Percentiles rank a stretch among this genome's conserved stretches.
Conservation (phyloP, 164 flowering plant species). For the Magnolia changhungtana region DNA sequence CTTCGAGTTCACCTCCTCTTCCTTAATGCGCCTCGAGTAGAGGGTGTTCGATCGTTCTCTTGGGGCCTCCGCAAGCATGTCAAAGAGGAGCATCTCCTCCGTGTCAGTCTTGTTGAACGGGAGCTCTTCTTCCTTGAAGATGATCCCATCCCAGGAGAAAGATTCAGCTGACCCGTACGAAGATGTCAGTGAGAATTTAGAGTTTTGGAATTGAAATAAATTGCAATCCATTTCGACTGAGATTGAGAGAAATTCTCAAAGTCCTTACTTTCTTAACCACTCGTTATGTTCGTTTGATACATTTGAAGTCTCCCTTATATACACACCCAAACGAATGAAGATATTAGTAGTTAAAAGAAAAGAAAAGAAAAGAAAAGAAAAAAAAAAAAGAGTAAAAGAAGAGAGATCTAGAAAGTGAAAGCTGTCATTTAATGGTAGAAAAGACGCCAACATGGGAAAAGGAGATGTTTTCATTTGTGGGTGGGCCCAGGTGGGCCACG, state of each 20-base stretch:
- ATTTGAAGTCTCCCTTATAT: not conserved
- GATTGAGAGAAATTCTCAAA: not conserved
- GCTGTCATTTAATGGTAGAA: not conserved
- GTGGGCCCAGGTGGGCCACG: not conserved
- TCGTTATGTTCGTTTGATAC: not conserved
- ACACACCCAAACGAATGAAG: not conserved
- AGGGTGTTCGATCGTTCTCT: conserved; percentile 8
- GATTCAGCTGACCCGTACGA: conserved; percentile 12
- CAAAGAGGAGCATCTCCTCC: conserved; percentile 49
- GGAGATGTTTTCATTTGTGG: not conserved
- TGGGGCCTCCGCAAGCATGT: conserved; percentile 28
- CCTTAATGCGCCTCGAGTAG: conserved; percentile 1
- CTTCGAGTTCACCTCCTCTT: conserved; percentile 27
- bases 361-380: too few species aligned
- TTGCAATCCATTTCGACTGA: conserved; percentile 20
- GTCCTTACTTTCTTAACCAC: not conserved
- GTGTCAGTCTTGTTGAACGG: conserved; percentile 62
- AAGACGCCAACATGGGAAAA: not conserved
- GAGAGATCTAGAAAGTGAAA: not conserved
- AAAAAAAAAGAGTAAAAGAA: not conserved
- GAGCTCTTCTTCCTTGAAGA: conserved; percentile 13
- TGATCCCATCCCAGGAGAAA: conserved; percentile 12
- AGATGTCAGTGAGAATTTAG: conserved; percentile 27
- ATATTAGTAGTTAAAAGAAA: not conserved
- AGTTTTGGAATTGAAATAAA: conserved; percentile 9